Evolutionary conservation across 257 asterid species (phyloP), one percentile per base, ranked within the genome.

Genomic region (Petunia axillaris): DNA sequence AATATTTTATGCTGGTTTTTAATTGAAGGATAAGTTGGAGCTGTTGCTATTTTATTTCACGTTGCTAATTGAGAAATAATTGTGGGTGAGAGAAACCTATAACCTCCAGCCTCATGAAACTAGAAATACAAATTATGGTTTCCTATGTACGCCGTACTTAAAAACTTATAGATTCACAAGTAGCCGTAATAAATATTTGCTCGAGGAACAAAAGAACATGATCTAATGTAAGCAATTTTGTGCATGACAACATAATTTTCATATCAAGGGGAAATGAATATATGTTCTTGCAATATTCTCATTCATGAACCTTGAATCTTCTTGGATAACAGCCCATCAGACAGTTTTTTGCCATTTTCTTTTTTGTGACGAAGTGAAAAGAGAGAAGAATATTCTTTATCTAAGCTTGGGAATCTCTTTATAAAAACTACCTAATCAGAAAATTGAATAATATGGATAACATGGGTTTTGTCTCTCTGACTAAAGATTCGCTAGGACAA

Each of bases 381-480:
- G 68, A 73, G 39, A 50, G 46, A 41, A 64, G 80, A 85, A 81
- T 83, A 80, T 80, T 83, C 85, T 11, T 73, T 57, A 39, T 35
- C 46, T 8, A 71, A 15, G 48, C 7, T 54, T 54, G 16, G 37
- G 55, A 44, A 8, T 64, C 64, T 46, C 15, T 37, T 0, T 14
- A 77, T 52, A 40, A 37, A 35, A 43, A 53, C 63, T 39, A 63
- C 41, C 37, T 75, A 80, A 62, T 43, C 78, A 37, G 39, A 63
- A 75, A 79, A 58, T 59, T 60, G 70, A 85, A 79, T 78, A 82
- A 85, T 60, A 54, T 50, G 79, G 63, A 67, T 67, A 85, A 85
- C 85, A 75, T 82, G 85, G 83, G 67, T 79, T 66, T 75, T 60
- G 85, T 82, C 79, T 79, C 59, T 25, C 43, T 62, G 48, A 52